Percentiles rank a stretch among this genome's conserved stretches.
Conservation (phyloP, 78 protist species). For the Dictyostelium brefeldianum region DNA sequence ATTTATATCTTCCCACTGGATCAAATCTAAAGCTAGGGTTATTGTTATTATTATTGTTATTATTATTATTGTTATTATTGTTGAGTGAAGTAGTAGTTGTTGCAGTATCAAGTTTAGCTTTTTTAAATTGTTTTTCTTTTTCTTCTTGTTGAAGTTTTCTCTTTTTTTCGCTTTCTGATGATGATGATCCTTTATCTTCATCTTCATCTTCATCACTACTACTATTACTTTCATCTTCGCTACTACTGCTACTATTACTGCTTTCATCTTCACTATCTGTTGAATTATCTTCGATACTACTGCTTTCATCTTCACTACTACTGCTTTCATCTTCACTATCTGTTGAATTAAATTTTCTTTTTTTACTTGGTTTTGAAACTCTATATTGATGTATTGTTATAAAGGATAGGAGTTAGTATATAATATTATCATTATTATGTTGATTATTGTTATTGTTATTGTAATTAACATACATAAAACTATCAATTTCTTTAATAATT, state of each 20-base stretch:
- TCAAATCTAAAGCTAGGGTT: too few relatives aligned
- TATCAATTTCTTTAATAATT: not conserved
- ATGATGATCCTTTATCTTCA: not conserved
- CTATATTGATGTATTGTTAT: not conserved
- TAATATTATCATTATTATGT: too few relatives aligned
- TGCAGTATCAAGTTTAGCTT: not conserved
- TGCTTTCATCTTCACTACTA: not conserved
- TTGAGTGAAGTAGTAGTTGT: not conserved
- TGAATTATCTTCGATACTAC: not conserved
- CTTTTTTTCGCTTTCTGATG: not conserved
- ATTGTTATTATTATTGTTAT: not conserved
- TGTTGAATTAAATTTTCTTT: not conserved
- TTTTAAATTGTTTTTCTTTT: not conserved
- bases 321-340: not conserved
- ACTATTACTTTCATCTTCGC: not conserved
- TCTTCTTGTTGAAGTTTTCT: not conserved
- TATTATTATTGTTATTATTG: not conserved
- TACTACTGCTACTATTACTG: not conserved
- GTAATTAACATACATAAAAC: not conserved
- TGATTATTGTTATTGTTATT: not conserved
- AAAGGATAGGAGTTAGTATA: too few relatives aligned
- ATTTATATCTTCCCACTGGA: too few relatives aligned
- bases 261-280: conserved; percentile 1
- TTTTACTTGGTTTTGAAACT: not conserved
- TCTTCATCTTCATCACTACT: not conserved